Evolutionary conservation across 2,329 filamentous ascomycete genomes (phyloP).

Genomic region (Neurospora sp.): DNA sequence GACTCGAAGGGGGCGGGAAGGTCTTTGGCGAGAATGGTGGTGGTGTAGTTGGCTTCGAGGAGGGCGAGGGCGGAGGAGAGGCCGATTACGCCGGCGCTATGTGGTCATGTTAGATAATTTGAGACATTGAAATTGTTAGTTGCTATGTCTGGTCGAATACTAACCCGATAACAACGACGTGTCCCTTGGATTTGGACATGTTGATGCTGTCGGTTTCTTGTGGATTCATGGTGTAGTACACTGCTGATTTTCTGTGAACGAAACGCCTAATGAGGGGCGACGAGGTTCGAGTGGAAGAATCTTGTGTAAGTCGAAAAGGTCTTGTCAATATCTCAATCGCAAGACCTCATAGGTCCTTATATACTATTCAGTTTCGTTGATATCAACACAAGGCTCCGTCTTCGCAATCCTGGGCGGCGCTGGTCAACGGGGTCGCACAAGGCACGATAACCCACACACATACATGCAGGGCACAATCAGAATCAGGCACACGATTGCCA

Average conservation of each 20-base stretch:
- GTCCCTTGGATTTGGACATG: background rate
- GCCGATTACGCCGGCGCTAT: slow-evolving; percentile 43
- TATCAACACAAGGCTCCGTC: background rate
- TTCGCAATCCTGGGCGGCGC: background rate
- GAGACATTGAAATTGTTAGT: background rate
- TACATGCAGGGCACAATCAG: background rate
- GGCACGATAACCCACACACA: background rate
- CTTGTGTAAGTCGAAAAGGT: background rate
- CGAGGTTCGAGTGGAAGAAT: background rate
- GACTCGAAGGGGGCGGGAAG: slow-evolving; percentile 38
- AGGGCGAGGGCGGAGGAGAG: slow-evolving; percentile 38
- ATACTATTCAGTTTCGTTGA: background rate
- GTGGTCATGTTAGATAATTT: slow-evolving; percentile 1
- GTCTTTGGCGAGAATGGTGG: slow-evolving; percentile 36
- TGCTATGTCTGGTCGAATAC: background rate
- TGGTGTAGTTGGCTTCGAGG: slow-evolving; percentile 28
- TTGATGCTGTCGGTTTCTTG: background rate
- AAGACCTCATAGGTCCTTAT: background rate
- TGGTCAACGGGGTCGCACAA: background rate
- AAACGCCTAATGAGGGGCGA: background rate
- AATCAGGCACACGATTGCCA: background rate
- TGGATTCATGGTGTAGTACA: background rate
- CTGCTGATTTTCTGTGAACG: background rate
- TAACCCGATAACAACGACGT: slow-evolving; percentile 12
- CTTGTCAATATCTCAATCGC: background rate